Base-by-base conservation (phyloP, 495 filamentous ascomycete genomes). In the Zalerion maritima region DNA sequence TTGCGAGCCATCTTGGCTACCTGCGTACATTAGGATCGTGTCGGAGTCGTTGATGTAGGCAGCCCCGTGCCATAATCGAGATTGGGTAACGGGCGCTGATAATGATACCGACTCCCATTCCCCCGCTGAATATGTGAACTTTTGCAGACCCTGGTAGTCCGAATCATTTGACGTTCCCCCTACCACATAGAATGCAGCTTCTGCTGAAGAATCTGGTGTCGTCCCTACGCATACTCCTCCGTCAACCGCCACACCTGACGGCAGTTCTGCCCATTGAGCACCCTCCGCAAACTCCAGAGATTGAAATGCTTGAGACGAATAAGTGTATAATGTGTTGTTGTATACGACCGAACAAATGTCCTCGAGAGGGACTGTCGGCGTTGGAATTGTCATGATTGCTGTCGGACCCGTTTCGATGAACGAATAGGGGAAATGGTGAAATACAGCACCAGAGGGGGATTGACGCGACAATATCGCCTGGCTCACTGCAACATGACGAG, bases 261-360 rank as follows among this genome's bases (percentile, higher is more conserved):
- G 49, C 31, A 92, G 43, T 32, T 58, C 38, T 29, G 61, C 55
- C 89, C 89, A 97, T 47, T 61, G 50, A 14, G 64, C 78, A 31
- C 82, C 80, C 31, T 71, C 41, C 37, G 62, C 43, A 37, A 97
- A 58, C 12, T 59, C 53, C 21, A 96, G 55, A 3, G 78, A 77
- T 44, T 81, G 74, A 33, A 97, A 84, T 14, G 75, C 81, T 28
- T 65, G 53, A 12, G 70, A 47, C 21, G 82, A 80, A 44, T 82
- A 94, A 7, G 74, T 73, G 56, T 93, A 97, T 10, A 97, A 70
- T 11, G 77, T 89, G 51, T 80, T 73, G 48, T 86, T 63, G 54
- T 80, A 60, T 30, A 97, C 67, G 34, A 76, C 70, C 10, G 84
- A 89, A 55, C 89, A 97, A 42, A 77, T 71, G 55, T 77, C 73